Conservation (phyloP, 106 monocot species). For the Hemerocallis citrina region DNA sequence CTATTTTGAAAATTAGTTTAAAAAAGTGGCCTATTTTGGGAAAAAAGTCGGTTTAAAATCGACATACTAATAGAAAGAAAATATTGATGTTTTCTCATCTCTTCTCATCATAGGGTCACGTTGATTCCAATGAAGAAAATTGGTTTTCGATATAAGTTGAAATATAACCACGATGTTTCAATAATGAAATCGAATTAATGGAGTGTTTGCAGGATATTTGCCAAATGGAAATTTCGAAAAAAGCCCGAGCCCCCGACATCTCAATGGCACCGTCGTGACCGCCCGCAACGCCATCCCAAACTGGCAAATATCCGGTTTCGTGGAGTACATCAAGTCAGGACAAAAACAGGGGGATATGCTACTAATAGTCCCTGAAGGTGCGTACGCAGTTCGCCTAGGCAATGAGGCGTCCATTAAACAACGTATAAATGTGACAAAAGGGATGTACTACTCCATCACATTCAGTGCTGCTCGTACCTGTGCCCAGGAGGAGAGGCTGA, state of each 20-base stretch:
- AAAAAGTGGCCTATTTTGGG: too few relatives aligned
- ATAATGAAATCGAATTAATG: too few relatives aligned
- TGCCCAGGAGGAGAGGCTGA: constrained; percentile 45
- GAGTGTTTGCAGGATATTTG: constrained; percentile 9
- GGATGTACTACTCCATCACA: constrained; percentile 8
- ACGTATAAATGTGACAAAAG: neutral
- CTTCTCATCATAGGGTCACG: too few relatives aligned
- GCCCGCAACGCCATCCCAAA: constrained; percentile 14
- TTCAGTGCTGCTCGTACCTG: constrained; percentile 50
- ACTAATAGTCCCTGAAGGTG: constrained; percentile 34
- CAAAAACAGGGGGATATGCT: constrained; percentile 50
- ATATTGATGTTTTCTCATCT: too few relatives aligned
- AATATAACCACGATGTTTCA: too few relatives aligned
- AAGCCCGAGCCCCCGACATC: constrained; percentile 13
- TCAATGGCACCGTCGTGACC: constrained; percentile 26
- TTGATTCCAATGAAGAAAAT: too few relatives aligned
- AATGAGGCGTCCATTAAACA: constrained; percentile 40
- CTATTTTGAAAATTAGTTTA: too few relatives aligned
- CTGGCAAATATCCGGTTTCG: constrained; percentile 39
- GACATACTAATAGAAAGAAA: too few relatives aligned
- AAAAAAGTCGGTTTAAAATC: too few relatives aligned
- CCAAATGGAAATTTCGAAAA: constrained; percentile 27
- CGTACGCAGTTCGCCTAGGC: constrained; percentile 34
- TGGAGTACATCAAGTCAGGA: constrained; percentile 42
- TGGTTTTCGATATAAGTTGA: too few relatives aligned